Base-by-base conservation (phyloP, 2,329 filamentous ascomycete genomes). In the Fusarium sp. region DNA sequence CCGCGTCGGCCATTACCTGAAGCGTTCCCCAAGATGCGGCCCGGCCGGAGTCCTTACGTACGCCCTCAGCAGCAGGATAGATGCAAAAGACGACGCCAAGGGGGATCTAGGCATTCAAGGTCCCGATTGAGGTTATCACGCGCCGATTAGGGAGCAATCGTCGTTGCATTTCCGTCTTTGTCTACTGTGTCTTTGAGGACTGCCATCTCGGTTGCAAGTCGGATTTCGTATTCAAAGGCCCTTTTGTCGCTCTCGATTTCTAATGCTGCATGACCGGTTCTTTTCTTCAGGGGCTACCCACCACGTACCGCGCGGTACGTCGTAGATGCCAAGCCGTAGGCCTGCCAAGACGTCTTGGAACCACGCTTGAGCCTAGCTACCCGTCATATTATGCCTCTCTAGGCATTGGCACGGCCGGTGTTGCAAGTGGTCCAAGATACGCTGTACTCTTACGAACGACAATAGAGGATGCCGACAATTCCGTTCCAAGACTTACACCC, bases 401-500 rank as follows among this genome's bases (percentile, higher is more conserved):
- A 57, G 65, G 67, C 52, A 63, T 66, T 72, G 68, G 67, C 58
- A 68, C 56, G 63, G 61, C 51, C 46, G 28, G 41, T 62, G 23
- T 65, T 62, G 59, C 52, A 46, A 66, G 62, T 65, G 50, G 57
- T 39, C 55, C 57, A 71, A 68, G 52, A 60, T 60, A 60, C 63
- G 62, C 63, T 47, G 68, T 56, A 16, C 67, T 68, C 51, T 65
- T 51, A 60, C 67, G 64, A 51, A 67, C 56, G 61, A 64, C 46
- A 64, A 58, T 34, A 59, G 50, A 73, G 46, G 56, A 68, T 76
- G 74, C 74, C 74, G 74, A 68, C 61, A 59, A 71, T 73, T 65
- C 74, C 74, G 74, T 75, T 73, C 74, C 73, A 76, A 76, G 74
- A 71, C 71, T 72, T 75, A 59, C 65, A 62, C 68, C 52, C 50